A percentile compares a stretch with the other conserved stretches of the same genome.
These are phyloP conservation scores for Teratosphaeriaceae sp. DNA, from an alignment of 2,329 filamentous ascomycete species.

Conservation along the genomic window DNA sequence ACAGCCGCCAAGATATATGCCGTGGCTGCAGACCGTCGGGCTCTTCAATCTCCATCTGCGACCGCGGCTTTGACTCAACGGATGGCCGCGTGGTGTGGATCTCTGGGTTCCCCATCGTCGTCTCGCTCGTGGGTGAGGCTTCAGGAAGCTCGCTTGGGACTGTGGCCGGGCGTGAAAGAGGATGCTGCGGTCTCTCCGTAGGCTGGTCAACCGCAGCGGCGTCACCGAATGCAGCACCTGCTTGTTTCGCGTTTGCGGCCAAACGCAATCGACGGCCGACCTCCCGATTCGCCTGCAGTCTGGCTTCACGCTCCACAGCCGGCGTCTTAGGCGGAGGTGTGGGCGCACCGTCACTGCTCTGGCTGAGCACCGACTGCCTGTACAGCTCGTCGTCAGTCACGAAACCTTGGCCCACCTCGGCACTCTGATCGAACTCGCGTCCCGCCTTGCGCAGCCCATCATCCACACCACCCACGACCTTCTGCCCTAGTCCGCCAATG, in stretches of 20 bases:
- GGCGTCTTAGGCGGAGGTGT: constrained; percentile 9
- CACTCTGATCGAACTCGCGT: constrained; percentile 13
- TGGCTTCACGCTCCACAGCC: constrained; percentile 3
- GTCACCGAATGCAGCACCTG: background rate
- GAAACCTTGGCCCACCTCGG: constrained; percentile 16
- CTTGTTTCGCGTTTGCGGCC: background rate
- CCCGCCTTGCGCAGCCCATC: constrained; percentile 22
- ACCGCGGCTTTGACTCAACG: constrained; percentile 16
- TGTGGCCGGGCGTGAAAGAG: constrained; percentile 2
- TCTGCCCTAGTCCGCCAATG: constrained; percentile 32
- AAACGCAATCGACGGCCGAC: background rate
- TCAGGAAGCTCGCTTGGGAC: background rate
- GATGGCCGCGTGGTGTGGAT: constrained; percentile 15
- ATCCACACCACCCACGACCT: constrained; percentile 33
- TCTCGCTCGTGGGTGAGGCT: constrained; percentile 9
- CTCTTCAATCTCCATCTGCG: constrained; percentile 26
- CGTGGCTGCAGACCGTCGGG: constrained; percentile 14
- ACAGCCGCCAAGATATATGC: constrained; percentile 20
- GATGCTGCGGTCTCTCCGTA: constrained; percentile 2
- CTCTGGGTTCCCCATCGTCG: constrained; percentile 4
- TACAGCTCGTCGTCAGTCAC: constrained; percentile 19
- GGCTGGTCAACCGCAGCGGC: background rate
- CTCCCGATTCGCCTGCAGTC: constrained; percentile 1
- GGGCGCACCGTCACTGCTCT: constrained; percentile 4
- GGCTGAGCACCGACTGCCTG: constrained; percentile 6